Evolutionary conservation across 2,329 filamentous ascomycete species (phyloP).

Genomic region (Microdochium trichocladiopsis): DNA sequence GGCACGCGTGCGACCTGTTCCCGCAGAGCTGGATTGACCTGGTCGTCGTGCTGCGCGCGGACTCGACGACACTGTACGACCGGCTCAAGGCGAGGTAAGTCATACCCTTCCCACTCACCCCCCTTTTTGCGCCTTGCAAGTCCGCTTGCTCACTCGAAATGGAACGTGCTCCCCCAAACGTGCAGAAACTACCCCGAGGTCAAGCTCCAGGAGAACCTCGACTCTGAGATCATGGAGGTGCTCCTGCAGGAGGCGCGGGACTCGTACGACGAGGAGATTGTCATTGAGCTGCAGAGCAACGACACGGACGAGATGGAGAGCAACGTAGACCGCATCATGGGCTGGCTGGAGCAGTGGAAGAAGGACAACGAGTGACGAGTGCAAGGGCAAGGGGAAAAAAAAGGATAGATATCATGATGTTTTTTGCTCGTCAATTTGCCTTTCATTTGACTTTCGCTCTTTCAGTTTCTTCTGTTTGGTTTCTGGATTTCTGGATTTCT

Average conservation of each 20-base stretch:
- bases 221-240: constrained; percentile 96
- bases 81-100: constrained; percentile 64
- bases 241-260: constrained; percentile 85
- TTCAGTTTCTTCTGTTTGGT: no score
- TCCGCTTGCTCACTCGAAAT: background rate
- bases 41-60: constrained; percentile 81
- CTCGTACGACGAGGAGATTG: constrained; percentile 77
- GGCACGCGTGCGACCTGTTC: constrained; percentile 96
- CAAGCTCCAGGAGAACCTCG: constrained; percentile 93
- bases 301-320: constrained; percentile 76
- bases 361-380: constrained; percentile 43
- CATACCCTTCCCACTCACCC: background rate
- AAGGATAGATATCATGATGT: constrained; percentile 9
- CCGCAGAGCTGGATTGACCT: constrained; percentile 91
- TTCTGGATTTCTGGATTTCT: no score
- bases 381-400: constrained; percentile 3
- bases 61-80: constrained; percentile 78
- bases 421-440: no score
- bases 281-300: constrained; percentile 84
- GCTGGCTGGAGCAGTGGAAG: constrained; percentile 81
- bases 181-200: constrained; percentile 69
- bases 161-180: no score
- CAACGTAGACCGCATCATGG: constrained; percentile 77
- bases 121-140: background rate
- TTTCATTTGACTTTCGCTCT: no score